Base-by-base conservation (phyloP, 345 rosid genomes). In the Eucalyptus grandis region DNA sequence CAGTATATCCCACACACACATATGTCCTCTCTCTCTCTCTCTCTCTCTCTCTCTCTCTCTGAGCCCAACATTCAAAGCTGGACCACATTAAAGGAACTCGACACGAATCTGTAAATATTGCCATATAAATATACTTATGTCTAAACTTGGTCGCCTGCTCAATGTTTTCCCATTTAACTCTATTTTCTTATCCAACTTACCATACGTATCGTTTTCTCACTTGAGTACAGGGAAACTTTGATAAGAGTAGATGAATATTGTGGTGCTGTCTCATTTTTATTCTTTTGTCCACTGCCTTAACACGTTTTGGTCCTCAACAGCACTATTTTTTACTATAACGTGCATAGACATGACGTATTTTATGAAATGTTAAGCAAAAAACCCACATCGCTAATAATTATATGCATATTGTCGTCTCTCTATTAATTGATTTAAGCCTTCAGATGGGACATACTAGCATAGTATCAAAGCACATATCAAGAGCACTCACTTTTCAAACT, bases 1-100 rank as follows among this genome's bases (percentile, higher is more conserved):
- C 37, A 6, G 30, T 90, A 88, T 92, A 83, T 85, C 89, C 90
- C 86, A 51, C n/a, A 58, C 69, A 21, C 47, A 54, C 56, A 31
- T 44, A 14, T 31, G 30, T 27, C 88, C n/a, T 44, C 49, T 88
- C 87, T 82, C 90, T 90, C 91, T 83, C 92, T 90, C 82, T 53
- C n/a, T 82, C 90, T 90, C 91, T 83, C 92, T 90, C 82, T 53
- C 65, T 88, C 43, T 72, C 82, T 34, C 81, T 69, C 81, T 72
- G 58, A 7, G 86, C 77, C 93, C 93, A 92, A 90, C 93, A 92
- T 88, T 88, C 92, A 21, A 91, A 94, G 94, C 94, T 94, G 95
- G 92, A 90, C 77, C 72, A 77, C 85, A 77, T 77, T 40, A 22
- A 77, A 22, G 44, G 85, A 86, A 92, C 72, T 88, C 77, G 62